Evolutionary conservation across 768 basidiomycete species (phyloP).

Genomic region (Agrocybe pediades): DNA sequence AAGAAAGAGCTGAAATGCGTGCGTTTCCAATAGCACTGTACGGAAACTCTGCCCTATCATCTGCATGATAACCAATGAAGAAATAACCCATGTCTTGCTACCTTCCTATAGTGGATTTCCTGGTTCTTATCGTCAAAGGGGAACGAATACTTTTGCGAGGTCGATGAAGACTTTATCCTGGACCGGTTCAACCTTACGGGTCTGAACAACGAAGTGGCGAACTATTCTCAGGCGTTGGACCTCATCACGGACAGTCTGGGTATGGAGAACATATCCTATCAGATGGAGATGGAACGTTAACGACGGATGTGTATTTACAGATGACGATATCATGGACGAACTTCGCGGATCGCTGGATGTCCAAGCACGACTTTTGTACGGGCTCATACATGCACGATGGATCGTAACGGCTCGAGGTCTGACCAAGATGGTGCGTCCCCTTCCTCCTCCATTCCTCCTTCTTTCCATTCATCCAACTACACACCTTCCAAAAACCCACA

Average conservation of each 20-base stretch:
- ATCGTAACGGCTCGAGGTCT: constrained; percentile 94
- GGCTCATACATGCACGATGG: constrained; percentile 96
- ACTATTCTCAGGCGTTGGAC: constrained; percentile 92
- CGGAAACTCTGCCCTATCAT: too few relatives aligned
- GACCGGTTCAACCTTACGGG: constrained; percentile 99
- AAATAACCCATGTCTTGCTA: neutral
- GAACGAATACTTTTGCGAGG: constrained; percentile 99
- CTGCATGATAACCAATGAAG: too few relatives aligned
- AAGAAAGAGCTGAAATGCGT: constrained; percentile 9
- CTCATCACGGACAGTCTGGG: constrained; percentile 96
- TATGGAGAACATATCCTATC: constrained; percentile 39
- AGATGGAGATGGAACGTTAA: neutral
- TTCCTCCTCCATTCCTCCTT: too few relatives aligned
- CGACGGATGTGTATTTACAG: constrained; percentile 36
- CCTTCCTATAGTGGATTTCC: constrained; percentile 79
- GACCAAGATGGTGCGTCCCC: constrained; percentile 82
- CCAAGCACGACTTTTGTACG: constrained; percentile 91
- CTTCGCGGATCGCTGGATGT: constrained; percentile 89
- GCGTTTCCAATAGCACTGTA: constrained; percentile 36
- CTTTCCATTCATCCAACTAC: neutral
- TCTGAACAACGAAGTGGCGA: constrained; percentile 92
- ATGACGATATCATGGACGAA: constrained; percentile 95
- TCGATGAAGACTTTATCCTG: constrained; percentile 98
- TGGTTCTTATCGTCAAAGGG: constrained; percentile 98
- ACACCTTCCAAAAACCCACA: constrained; percentile 26